phyloP scores from a whole-genome alignment of 2,329 filamentous ascomycete genomes.

The Paraconiothyrium sp. region DNA sequence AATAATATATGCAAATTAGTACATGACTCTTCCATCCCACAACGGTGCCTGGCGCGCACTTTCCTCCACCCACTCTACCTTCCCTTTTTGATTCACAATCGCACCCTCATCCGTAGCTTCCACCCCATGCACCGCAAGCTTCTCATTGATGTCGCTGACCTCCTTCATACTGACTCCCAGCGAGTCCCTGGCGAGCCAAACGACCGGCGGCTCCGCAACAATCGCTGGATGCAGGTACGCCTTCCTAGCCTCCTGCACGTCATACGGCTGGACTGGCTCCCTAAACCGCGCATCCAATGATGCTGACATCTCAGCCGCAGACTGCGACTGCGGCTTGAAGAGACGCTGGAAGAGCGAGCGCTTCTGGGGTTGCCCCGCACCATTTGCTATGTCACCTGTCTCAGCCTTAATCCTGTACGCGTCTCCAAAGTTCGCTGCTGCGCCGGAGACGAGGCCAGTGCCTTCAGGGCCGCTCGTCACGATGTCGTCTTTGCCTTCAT shows the following conservation, averaged over 20 bases:
- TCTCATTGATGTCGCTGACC: slow-evolving; percentile 1
- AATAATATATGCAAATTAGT: background rate
- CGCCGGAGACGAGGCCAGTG: slow-evolving; percentile 6
- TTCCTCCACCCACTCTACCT: slow-evolving; percentile 8
- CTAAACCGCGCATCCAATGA: slow-evolving; percentile 21
- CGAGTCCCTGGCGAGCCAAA: slow-evolving; percentile 20
- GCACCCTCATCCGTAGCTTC: slow-evolving; percentile 9
- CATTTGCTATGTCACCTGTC: background rate
- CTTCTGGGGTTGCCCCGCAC: background rate
- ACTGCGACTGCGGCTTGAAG: slow-evolving; percentile 20
- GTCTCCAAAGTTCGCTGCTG: background rate
- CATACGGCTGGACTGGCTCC: slow-evolving; percentile 21
- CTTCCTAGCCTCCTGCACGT: slow-evolving; percentile 24
- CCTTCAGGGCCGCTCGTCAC: background rate
- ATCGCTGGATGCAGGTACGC: slow-evolving; percentile 28
- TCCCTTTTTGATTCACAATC: slow-evolving; percentile 10
- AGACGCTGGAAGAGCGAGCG: slow-evolving; percentile 15
- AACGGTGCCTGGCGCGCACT: slow-evolving; percentile 5
- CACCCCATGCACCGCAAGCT: slow-evolving; percentile 6
- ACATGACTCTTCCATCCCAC: slow-evolving; percentile 5
- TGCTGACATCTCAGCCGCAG: slow-evolving; percentile 22
- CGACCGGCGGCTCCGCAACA: slow-evolving; percentile 20
- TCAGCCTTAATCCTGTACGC: background rate
- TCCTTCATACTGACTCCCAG: slow-evolving; percentile 10
- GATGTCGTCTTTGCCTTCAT: slow-evolving; percentile 2